These are phyloP conservation scores for Gossypium lobatum DNA, from an alignment of 441 rosid genomes.

Conservation along the genomic window DNA sequence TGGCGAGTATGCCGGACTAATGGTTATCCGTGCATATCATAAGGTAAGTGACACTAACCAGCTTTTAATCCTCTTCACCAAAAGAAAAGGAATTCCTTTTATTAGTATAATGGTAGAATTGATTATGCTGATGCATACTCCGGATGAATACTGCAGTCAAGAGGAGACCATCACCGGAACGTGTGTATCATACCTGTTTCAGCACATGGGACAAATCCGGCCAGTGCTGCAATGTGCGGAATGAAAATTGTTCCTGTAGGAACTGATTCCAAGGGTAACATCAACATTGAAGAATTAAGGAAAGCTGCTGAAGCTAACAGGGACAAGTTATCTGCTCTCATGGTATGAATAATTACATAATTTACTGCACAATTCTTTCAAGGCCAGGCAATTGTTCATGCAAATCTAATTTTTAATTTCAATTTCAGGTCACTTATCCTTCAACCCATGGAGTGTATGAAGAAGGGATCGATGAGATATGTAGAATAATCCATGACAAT, in stretches of 20 bases:
- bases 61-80: neutral
- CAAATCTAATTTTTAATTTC: conserved; percentile 3
- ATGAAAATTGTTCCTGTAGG: conserved; percentile 95
- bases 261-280: conserved; percentile 94
- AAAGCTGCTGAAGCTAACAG: conserved; percentile 89
- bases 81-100: neutral
- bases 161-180: conserved; percentile 93
- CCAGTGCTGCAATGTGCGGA: conserved; percentile 98
- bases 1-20: conserved; percentile 95
- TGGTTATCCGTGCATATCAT: conserved; percentile 98
- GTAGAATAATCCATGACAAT: conserved; percentile 82
- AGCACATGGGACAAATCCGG: conserved; percentile 99
- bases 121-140: neutral
- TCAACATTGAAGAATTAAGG: conserved; percentile 76
- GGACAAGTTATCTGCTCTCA: conserved; percentile 85
- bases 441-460: conserved; percentile 96
- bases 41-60: conserved; percentile 34
- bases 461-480: conserved; percentile 90
- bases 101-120: neutral
- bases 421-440: conserved; percentile 82
- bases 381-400: neutral
- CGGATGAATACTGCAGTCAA: conserved; percentile 48
- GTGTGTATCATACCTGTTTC: conserved; percentile 97
- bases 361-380: neutral
- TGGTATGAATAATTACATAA: conserved; percentile 37